Evolutionary conservation across 768 basidiomycete species (phyloP), one percentile per base, ranked within the genome.

Genomic region (Suillus bovinus): DNA sequence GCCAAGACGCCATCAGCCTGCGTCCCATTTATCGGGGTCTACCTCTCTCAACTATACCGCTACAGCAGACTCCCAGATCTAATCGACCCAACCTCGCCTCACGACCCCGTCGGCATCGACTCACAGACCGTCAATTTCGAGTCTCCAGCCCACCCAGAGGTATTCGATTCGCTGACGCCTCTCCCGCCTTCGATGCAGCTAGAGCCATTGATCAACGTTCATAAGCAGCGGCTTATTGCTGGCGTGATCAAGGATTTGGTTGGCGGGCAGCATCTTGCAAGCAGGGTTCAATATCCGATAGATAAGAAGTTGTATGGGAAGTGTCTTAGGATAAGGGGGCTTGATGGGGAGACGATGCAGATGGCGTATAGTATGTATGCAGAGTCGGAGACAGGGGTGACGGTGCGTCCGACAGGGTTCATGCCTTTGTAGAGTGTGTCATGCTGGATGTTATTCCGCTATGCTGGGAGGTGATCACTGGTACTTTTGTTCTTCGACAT

Each of bases 131-230:
- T 83, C 49, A 84, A 82, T 66, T 87, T 93, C 62, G 85, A 88
- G 64, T 74, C 88, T 9, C 90, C 86, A 1, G 82, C 87, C 34
- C 87, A 88, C 65, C 90, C 92, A 0, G 90, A 93, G 63, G 90
- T 93, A 31, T 94, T 94, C 73, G 80, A 86, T 1, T 80, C 86
- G 14, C 81, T 94, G 7, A 81, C 86, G 4, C 83, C 88, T 9
- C 83, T 94, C 5, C 93, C 92, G 0, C 70, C 85, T 1, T 83
- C 84, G n/a, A 91, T 93, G 80, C 85, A 88, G 64, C 82, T 94
- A 33, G 91, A 94, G 68, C 91, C 93, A 4, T 75, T 94, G 62
- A 91, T 94, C 76, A 94, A 93, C 70, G 88, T 94, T 7, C 91
- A 94, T 74, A 94, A 94, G 74, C 93, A 94, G 71, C 85, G 93